phyloP scores from a whole-genome alignment of 345 rosid genomes.

The Aquilaria yunnanensis region DNA sequence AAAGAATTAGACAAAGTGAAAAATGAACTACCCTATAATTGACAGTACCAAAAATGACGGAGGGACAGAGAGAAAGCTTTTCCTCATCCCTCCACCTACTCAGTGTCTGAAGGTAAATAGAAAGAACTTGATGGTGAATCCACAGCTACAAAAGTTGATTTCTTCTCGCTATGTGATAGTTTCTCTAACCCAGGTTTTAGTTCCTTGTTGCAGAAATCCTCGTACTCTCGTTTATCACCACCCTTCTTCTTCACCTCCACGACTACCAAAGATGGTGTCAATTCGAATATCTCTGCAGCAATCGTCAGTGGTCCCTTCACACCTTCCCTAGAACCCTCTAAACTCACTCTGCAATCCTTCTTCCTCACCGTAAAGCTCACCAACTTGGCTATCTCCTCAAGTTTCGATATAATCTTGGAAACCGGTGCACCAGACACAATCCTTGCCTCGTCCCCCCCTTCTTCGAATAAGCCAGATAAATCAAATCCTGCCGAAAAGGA shows the following conservation, averaged over 20 bases:
- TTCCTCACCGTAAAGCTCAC: conserved; percentile 73
- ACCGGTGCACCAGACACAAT: conserved; percentile 59
- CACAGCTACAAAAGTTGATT: conserved; percentile 12
- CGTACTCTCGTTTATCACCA: conserved; percentile 75
- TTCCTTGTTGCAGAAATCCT: conserved; percentile 66
- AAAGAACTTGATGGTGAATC: conserved; percentile 21
- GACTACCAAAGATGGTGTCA: conserved; percentile 58
- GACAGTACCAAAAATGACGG: background rate
- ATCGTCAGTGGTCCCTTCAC: conserved; percentile 55
- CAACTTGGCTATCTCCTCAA: conserved; percentile 63
- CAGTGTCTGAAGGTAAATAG: conserved; percentile 60
- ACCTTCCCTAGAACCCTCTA: conserved; percentile 67
- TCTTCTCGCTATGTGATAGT: conserved; percentile 51
- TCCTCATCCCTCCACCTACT: conserved; percentile 34
- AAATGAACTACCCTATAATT: no score
- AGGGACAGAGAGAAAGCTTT: conserved; percentile 14
- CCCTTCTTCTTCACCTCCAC: conserved; percentile 90
- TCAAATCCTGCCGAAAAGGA: conserved; percentile 74
- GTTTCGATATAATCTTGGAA: conserved; percentile 49
- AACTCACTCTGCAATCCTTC: conserved; percentile 65
- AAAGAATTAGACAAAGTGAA: background rate
- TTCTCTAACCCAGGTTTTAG: conserved; percentile 71
- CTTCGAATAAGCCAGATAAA: conserved; percentile 64
- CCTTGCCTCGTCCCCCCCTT: conserved; percentile 61
- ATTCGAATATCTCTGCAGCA: conserved; percentile 60